phyloP scores from a whole-genome alignment of 805 yeast genomes.

The Spathaspora arborariae region DNA sequence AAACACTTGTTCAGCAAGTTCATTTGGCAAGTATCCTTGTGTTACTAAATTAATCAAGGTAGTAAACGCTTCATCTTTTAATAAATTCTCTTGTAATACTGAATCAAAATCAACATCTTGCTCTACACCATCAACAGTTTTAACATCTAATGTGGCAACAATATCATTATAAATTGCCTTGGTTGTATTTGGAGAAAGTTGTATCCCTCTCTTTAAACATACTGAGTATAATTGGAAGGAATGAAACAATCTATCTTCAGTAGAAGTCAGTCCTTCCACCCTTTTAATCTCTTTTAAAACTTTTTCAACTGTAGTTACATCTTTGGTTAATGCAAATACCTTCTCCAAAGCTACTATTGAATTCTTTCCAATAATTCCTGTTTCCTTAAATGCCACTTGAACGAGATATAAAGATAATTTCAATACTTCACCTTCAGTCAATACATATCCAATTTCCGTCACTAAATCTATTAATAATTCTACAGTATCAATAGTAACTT shows the following conservation, averaged over 20 bases:
- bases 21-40: conserved; percentile 5
- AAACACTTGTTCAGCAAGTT: conserved; percentile 13
- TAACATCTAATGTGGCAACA: conserved; percentile 18
- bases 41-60: conserved; percentile 33
- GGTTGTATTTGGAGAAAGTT: conserved; percentile 3
- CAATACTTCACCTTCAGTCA: conserved; percentile 32
- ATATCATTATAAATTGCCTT: conserved; percentile 16
- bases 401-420: conserved; percentile 27
- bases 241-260: conserved; percentile 4
- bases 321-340: conserved; percentile 26
- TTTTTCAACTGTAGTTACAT: conserved; percentile 3
- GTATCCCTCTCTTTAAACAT: conserved; percentile 11
- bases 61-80: conserved; percentile 49
- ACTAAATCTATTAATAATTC: conserved; percentile 59
- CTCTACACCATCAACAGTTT: conserved; percentile 8
- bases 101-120: conserved; percentile 44
- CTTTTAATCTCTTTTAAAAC: conserved; percentile 1
- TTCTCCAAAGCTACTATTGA: conserved; percentile 46
- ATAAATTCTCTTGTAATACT: conserved; percentile 39
- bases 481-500: conserved; percentile 50
- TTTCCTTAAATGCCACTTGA: conserved; percentile 33
- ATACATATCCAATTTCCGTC: conserved; percentile 43
- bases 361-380: conserved; percentile 46
- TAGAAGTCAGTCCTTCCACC: background rate
- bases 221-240: conserved; percentile 14